Base-by-base conservation (phyloP, 2,329 filamentous ascomycete species). In the Esteya vermicola region DNA sequence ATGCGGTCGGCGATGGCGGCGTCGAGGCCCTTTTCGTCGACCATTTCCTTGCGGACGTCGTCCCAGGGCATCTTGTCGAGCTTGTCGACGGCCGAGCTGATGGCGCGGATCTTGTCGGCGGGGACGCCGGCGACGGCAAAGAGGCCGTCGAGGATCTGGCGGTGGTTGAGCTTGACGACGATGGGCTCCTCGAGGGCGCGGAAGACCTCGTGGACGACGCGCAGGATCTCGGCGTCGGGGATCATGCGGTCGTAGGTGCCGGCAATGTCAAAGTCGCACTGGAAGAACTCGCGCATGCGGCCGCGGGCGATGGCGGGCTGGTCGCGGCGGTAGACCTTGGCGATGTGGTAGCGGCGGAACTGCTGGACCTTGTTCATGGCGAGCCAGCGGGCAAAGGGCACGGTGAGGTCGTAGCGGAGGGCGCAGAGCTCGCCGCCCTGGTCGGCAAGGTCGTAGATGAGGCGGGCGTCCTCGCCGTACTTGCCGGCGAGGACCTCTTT, bases 201-300 rank as follows among this genome's bases (percentile, higher is more conserved):
- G 53, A 95, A 93, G 31, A 93, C 81, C 56, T 95, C 86, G 51
- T 75, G 78, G 37, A 84, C 75, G 48, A 95, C 86, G 43, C 81
- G 73, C 51, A 96, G 63, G 43, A 94, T 81, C 63, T 95, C 88
- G 28, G 86, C 83, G 54, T 95, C 89, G 42, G 88, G 85, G 21
- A 94, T 72, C 86, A 95, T 94, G 40, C 84, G 63, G 56, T 94
- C 89, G 63, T 85, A 93, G 32, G 65, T 67, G 45, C 88, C 86
- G 12, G 88, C 88, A 61, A 95, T 89, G 57, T 95, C 88, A 55
- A 95, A 93, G 62, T 96, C 89, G 64, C 88, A 95, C 61, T 95
- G 88, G 65, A 93, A 94, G 61, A 94, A 94, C 62, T 95, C 89
- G 54, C 89, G 75, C 81, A 94, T 91, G 40, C 88, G 77, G 38